phyloP scores from a whole-genome alignment of 2,329 filamentous ascomycete species.

The Penicillium freii region DNA sequence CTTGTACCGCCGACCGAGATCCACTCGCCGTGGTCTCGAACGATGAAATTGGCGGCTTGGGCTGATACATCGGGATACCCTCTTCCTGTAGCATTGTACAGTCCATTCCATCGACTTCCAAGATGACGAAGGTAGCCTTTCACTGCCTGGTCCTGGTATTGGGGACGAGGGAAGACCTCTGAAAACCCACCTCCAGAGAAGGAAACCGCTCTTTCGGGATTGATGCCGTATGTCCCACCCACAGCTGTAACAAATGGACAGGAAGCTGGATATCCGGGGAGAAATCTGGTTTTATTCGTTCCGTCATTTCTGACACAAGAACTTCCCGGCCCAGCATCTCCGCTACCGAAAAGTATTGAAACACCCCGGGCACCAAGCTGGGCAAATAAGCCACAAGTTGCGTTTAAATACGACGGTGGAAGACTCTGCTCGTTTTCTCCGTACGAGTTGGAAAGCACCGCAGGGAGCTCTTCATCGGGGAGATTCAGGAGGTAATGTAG shows the following conservation, averaged over 20 bases:
- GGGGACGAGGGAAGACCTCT: conserved; percentile 48
- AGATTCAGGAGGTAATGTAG: conserved; percentile 59
- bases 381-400: conserved; percentile 61
- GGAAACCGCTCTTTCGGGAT: conserved; percentile 54
- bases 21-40: conserved; percentile 40
- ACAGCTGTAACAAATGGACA: conserved; percentile 65
- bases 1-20: conserved; percentile 50
- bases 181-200: conserved; percentile 56
- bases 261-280: conserved; percentile 55
- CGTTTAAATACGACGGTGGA: conserved; percentile 58
- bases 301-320: conserved; percentile 57
- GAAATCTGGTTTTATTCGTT: conserved; percentile 51
- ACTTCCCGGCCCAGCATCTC: conserved; percentile 61
- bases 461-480: conserved; percentile 55
- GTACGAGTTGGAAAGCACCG: conserved; percentile 68
- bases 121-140: conserved; percentile 44
- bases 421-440: conserved; percentile 66
- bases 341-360: conserved; percentile 63
- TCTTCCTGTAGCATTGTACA: conserved; percentile 55
- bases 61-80: conserved; percentile 63
- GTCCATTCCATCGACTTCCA: conserved; percentile 43
- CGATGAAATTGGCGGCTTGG: conserved; percentile 48
- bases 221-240: conserved; percentile 55
- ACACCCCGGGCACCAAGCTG: conserved; percentile 66
- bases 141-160: conserved; percentile 49